phyloP scores from a whole-genome alignment of 805 yeast genomes.

The Jamesozyma spencerorum region DNA sequence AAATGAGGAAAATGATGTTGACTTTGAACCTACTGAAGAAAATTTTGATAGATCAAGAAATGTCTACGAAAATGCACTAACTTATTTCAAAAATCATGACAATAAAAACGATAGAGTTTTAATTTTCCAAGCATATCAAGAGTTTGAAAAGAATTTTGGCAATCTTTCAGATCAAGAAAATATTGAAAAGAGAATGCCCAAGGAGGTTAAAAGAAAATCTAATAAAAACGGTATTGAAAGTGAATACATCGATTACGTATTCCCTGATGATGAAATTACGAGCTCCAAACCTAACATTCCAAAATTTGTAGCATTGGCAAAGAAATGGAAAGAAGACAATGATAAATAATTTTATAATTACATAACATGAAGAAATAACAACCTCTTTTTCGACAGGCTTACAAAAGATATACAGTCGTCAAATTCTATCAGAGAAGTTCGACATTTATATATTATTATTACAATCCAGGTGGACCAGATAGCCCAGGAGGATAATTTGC shows the following conservation, averaged over 20 bases:
- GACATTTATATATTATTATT: neutral
- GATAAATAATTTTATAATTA: neutral
- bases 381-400: too few relatives aligned
- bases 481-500: conserved; percentile 21
- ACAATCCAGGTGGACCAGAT: conserved; percentile 20
- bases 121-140: conserved; percentile 51
- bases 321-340: conserved; percentile 36
- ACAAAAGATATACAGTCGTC: too few relatives aligned
- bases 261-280: conserved; percentile 45
- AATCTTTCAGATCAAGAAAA: conserved; percentile 27
- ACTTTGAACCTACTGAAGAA: conserved; percentile 43
- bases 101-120: conserved; percentile 39
- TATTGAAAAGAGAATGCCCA: conserved; percentile 45
- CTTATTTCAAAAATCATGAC: conserved; percentile 31
- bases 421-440: too few relatives aligned
- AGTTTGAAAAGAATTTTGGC: conserved; percentile 62
- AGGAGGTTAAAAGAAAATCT: conserved; percentile 32
- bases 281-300: conserved; percentile 16
- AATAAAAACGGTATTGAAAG: conserved; percentile 37
- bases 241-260: conserved; percentile 52
- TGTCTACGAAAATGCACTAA: conserved; percentile 48
- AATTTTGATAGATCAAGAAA: conserved; percentile 44
- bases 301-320: conserved; percentile 39
- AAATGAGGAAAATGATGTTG: conserved; percentile 36
- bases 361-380: too few relatives aligned